Evolutionary conservation across 1,284 basidiomycete genomes (phyloP).

Genomic region (Chalciporus sp.): DNA sequence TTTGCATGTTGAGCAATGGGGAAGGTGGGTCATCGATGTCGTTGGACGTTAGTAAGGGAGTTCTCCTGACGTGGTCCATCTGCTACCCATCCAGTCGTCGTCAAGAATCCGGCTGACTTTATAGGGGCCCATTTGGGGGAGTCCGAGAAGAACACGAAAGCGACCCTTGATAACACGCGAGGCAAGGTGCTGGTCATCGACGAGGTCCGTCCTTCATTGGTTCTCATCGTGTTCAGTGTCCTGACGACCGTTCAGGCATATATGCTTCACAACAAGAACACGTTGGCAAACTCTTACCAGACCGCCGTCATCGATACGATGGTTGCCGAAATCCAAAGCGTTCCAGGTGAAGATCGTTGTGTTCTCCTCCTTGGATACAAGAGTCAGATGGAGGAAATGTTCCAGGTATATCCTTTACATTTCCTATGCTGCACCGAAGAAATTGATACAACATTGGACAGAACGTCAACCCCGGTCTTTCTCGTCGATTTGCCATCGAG

Average conservation of each 20-base stretch:
- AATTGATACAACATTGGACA: no score
- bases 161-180: conserved; percentile 53
- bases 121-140: conserved; percentile 54
- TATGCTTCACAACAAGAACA: conserved; percentile 53
- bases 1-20: conserved; percentile 62
- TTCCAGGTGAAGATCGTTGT: conserved; percentile 66
- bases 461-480: conserved; percentile 68
- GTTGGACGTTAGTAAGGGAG: no score
- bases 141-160: conserved; percentile 65
- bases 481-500: conserved; percentile 63
- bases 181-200: conserved; percentile 72
- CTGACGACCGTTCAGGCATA: conserved; percentile 51
- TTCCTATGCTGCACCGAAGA: conserved; percentile 18
- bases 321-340: conserved; percentile 68
- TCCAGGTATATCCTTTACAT: conserved; percentile 47
- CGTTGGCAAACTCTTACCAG: conserved; percentile 46
- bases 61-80: background rate
- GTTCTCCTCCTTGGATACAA: conserved; percentile 65
- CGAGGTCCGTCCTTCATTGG: conserved; percentile 44
- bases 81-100: conserved; percentile 44
- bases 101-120: conserved; percentile 69
- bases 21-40: conserved; percentile 47
- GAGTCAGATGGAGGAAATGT: conserved; percentile 65
- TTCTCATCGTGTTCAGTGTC: background rate
- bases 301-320: conserved; percentile 71